Evolutionary conservation across 495 filamentous ascomycete species (phyloP), one percentile per base, ranked within the genome.

Genomic region (Immersiella caudata): DNA sequence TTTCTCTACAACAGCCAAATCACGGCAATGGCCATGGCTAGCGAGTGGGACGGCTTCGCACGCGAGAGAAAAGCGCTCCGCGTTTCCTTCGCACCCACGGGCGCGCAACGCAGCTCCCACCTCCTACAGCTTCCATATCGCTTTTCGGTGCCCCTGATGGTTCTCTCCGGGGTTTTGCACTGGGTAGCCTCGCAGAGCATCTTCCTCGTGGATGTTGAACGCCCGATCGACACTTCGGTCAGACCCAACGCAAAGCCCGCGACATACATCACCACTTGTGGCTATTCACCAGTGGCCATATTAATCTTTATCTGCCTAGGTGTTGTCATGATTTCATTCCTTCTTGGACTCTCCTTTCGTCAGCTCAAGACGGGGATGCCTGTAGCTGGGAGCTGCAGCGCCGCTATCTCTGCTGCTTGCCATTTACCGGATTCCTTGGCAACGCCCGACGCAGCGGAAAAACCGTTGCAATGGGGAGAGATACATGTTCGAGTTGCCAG

Each of bases 341-440:
- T 80, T 16, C n/a, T 67, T 0, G 62, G 46, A 18, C 67, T 70
- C 0, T 72, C 74, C 21, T 58, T 76, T 14, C 64, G 67, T n/a
- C 77, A 79, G 66, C 60, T 60, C 14, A 71, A 68, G 4, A 36
- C 57, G 0, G 68, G 67, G 1, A 81, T 85, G 65, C 81, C 83
- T 0, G 57, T 84, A 1, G 79, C 78, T 0, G 77, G 74, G 3
- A 76, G 73, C 55, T 82, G 77, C 61, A 83, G 80, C 62, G 73
- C 76, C 9, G 83, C 77, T 1, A 81, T 87, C 29, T 82, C 80
- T 64, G 84, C 84, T 0, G 83, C 83, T 0, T 86, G 81, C 67
- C 81, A 84, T 22, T 22, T 24, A 6, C 20, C 52, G 20, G 52
- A 22, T 33, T 3, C 3, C 6, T 3, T 22, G 2, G 20, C 52